Evolutionary conservation across 441 rosid species (phyloP).

Genomic region (Populus hybrid): DNA sequence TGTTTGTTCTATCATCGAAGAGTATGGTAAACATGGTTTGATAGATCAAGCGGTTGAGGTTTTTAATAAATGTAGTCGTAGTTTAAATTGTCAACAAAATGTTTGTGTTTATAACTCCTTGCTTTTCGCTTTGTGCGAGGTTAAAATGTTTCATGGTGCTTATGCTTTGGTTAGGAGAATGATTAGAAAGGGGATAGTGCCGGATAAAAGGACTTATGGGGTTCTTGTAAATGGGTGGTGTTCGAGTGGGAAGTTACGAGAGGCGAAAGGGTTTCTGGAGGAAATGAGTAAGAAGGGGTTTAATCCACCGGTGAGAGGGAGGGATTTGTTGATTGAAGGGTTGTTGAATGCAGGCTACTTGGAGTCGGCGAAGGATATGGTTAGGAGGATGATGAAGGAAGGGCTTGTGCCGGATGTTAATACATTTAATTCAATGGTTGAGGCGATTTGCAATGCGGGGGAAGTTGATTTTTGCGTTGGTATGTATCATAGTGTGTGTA

Average conservation of each 20-base stretch:
- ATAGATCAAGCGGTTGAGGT: slow-evolving; percentile 81
- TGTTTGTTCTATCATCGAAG: slow-evolving; percentile 64
- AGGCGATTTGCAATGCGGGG: slow-evolving; percentile 55
- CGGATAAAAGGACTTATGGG: slow-evolving; percentile 59
- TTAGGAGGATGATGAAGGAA: slow-evolving; percentile 66
- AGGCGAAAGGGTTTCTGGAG: slow-evolving; percentile 71
- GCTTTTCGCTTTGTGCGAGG: slow-evolving; percentile 74
- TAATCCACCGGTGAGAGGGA: slow-evolving; percentile 80
- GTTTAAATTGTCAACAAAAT: slow-evolving; percentile 51
- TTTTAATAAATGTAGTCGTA: slow-evolving; percentile 52
- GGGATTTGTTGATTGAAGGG: slow-evolving; percentile 84
- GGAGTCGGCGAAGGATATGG: slow-evolving; percentile 80
- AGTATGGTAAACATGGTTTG: slow-evolving; percentile 68
- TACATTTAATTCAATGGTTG: slow-evolving; percentile 64
- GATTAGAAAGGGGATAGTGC: slow-evolving; percentile 63
- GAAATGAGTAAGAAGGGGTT: slow-evolving; percentile 86
- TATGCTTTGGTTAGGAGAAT: slow-evolving; percentile 78
- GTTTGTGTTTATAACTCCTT: slow-evolving; percentile 56
- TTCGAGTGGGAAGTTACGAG: slow-evolving; percentile 69
- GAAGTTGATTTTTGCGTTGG: slow-evolving; percentile 72
- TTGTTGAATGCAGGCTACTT: slow-evolving; percentile 67
- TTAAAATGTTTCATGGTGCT: slow-evolving; percentile 80
- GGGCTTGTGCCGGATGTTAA: slow-evolving; percentile 57
- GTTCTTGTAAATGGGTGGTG: slow-evolving; percentile 83
- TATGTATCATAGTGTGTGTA: slow-evolving; percentile 60